These are phyloP conservation scores for Tagetes patula DNA, from an alignment of 129 eudicot genomes.

Conservation along the genomic window DNA sequence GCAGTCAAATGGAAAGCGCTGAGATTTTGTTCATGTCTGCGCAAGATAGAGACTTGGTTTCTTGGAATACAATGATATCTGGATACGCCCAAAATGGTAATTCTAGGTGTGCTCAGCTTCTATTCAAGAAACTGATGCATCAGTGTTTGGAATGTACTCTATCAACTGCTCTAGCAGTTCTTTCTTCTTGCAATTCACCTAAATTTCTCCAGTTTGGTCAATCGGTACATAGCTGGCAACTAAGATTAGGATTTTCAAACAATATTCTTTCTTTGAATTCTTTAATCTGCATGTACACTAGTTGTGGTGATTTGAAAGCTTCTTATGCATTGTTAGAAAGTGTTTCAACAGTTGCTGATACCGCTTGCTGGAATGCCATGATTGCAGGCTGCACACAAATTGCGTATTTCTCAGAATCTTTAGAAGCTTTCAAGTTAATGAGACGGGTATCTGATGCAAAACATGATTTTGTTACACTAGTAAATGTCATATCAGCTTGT, in stretches of 20 bases:
- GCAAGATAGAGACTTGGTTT: constrained; percentile 47
- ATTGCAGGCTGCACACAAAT: constrained; percentile 60
- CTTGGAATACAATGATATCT: constrained; percentile 68
- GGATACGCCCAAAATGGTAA: constrained; percentile 59
- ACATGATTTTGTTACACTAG: constrained; percentile 52
- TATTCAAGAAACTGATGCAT: constrained; percentile 46
- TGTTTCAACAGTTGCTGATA: constrained; percentile 36
- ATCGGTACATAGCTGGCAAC: constrained; percentile 54
- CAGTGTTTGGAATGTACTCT: constrained; percentile 37
- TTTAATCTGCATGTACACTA: constrained; percentile 59
- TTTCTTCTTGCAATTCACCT: constrained; percentile 56
- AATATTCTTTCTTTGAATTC: constrained; percentile 47
- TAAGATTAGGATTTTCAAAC: constrained; percentile 52
- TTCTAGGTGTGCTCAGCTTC: constrained; percentile 41
- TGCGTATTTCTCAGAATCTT: constrained; percentile 49
- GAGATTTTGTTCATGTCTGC: constrained; percentile 36
- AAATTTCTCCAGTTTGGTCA: constrained; percentile 48
- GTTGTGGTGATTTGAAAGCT: constrained; percentile 48
- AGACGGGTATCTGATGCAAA: constrained; percentile 36
- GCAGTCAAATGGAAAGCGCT: constrained; percentile 38
- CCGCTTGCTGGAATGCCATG: constrained; percentile 60
- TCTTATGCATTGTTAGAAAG: constrained; percentile 40
- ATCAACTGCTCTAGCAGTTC: constrained; percentile 51
- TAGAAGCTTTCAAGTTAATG: constrained; percentile 50
- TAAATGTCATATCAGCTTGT: constrained; percentile 51